Evolutionary conservation across 1,139 yeast genomes (phyloP), one percentile per base, ranked within the genome.

Genomic region (Kurtzmaniella quercitrusa): DNA sequence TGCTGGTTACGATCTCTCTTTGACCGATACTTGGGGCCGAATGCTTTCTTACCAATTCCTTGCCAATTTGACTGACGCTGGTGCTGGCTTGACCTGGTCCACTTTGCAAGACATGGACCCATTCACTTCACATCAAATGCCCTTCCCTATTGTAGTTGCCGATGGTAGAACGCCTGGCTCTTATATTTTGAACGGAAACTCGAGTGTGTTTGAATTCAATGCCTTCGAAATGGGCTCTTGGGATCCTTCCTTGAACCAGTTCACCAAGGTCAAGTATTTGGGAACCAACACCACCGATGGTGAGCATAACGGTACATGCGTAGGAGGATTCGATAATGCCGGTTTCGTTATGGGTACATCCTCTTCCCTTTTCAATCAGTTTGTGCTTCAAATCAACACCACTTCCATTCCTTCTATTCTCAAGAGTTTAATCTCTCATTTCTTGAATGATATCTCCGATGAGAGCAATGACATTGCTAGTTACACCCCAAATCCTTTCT

Each of bases 1-100:
- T 37, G 95, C 95, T 1, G 96, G 96, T 1, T 91, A 75, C 63
- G 82, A 84, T 43, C 68, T 82, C 29, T 79, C 91, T 5, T 55
- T 91, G 45, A 89, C 96, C n/a, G 97, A 90, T 66, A 77, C 86
- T 49, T 91, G 97, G 97, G 95, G 94, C n/a, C 73, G 95, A 57
- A 84, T 89, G 1, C 69, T 90, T 43, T 78, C 94, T 1, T 78
- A 83, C 56, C 95, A 88, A 63, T 84, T 85, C 59, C 81, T 90
- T 58, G 70, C 83, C 46, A 69, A 70, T 44, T 67, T 70, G 41
- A 60, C 73, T 33, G 75, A 79, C 50, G 79, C 77, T 44, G 88
- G 86, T 45, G 82, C 77, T 1, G 82, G 78, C 6, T 68, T 83
- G 55, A 76, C 86, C 2, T 85, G 86, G 79, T 75, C 87, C 9